A percentile compares a stretch with the other conserved stretches of the same genome.
These are phyloP conservation scores for Colletotrichum sp. DNA, from an alignment of 2,329 filamentous ascomycete genomes.

Conservation along the genomic window DNA sequence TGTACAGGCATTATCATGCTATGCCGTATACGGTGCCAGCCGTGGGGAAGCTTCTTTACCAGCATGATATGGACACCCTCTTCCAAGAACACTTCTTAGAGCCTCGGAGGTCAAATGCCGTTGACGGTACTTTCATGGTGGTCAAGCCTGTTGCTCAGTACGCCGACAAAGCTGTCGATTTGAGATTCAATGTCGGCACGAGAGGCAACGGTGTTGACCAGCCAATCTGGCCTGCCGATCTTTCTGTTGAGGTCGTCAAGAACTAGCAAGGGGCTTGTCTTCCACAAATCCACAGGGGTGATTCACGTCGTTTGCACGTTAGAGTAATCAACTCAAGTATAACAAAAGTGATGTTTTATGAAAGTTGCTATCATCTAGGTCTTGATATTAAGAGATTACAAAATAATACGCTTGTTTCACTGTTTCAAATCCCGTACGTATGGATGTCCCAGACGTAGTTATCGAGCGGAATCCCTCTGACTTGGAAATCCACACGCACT, in stretches of 20 bases:
- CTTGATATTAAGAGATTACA: background rate
- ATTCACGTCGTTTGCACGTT: background rate
- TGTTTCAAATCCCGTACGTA: rapidly evolving
- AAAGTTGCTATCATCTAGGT: background rate
- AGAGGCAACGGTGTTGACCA: constrained; percentile 51
- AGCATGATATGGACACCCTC: constrained; percentile 37
- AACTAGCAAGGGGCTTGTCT: background rate
- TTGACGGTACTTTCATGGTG: constrained; percentile 32
- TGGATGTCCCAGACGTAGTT: background rate
- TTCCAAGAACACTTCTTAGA: constrained; percentile 56
- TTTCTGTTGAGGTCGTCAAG: constrained; percentile 37
- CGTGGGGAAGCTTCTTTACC: constrained; percentile 42
- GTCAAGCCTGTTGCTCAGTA: constrained; percentile 48
- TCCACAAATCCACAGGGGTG: rapidly evolving
- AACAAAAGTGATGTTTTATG: background rate
- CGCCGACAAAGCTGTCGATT: constrained; percentile 34
- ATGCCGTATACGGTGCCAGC: constrained; percentile 42
- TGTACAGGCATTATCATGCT: constrained; percentile 56
- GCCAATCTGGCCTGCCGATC: constrained; percentile 47
- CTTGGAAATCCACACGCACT: background rate
- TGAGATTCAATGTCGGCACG: constrained; percentile 51
- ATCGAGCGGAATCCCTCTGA: background rate
- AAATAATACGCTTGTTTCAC: background rate
- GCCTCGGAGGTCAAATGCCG: background rate
- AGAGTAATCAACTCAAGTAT: background rate